Evolutionary conservation across 129 eudicot species (phyloP).

Genomic region (Smallanthus sonchifolius): DNA sequence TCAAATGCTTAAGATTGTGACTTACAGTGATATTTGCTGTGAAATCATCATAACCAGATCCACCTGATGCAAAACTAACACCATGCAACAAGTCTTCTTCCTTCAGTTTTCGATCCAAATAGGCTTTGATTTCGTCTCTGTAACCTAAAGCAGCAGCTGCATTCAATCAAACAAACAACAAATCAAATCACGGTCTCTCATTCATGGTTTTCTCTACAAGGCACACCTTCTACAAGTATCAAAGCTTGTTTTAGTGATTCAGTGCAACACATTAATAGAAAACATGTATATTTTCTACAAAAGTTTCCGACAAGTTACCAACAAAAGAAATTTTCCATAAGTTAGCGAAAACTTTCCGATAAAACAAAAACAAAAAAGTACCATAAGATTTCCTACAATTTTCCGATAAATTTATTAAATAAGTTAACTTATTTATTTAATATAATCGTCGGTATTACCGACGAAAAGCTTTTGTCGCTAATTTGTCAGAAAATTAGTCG

Average conservation of each 20-base stretch:
- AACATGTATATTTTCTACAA: too few species aligned
- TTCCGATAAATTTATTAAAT: too few species aligned
- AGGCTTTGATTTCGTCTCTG: slow-evolving; percentile 35
- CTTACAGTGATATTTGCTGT: slow-evolving; percentile 57
- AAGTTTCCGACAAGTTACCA: too few species aligned
- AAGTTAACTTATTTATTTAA: too few species aligned
- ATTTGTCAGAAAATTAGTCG: too few species aligned
- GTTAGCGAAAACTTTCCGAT: too few species aligned
- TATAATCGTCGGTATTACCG: too few species aligned
- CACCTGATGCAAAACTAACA: slow-evolving; percentile 76
- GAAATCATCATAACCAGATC: slow-evolving; percentile 59
- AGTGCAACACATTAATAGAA: too few species aligned
- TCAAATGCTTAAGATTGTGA: background rate
- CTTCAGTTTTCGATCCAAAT: slow-evolving; percentile 36
- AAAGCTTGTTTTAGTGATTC: background rate
- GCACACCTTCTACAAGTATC: background rate
- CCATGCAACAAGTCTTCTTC: slow-evolving; percentile 50
- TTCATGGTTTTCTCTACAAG: background rate
- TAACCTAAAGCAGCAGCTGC: slow-evolving; percentile 52
- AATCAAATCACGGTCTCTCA: background rate
- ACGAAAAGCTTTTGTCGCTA: too few species aligned
- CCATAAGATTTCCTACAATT: too few species aligned
- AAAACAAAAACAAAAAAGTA: too few species aligned
- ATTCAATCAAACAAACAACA: background rate
- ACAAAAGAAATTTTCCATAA: too few species aligned